Evolutionary conservation across 129 eudicot species (phyloP).

Genomic region (Tanacetum coccineum): DNA sequence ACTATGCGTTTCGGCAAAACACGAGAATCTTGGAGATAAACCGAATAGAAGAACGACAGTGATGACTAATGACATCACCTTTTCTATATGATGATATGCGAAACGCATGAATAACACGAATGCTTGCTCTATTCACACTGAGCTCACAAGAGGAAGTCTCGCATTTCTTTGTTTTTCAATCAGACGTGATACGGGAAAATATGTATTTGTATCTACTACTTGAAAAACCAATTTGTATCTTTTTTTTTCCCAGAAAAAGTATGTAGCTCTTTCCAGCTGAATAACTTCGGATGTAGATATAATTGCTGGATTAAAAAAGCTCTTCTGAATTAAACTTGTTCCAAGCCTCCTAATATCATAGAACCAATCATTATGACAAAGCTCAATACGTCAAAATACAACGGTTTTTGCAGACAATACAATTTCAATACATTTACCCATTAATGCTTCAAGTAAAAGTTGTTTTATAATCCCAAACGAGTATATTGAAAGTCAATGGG

Average conservation of each 20-base stretch:
- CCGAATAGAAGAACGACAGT: background rate
- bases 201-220: conserved; percentile 11
- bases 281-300: conserved; percentile 13
- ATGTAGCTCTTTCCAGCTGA: conserved; percentile 8
- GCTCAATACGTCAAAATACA: conserved; percentile 3
- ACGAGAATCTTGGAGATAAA: background rate
- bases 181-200: background rate
- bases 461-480: no score
- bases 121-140: background rate
- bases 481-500: no score
- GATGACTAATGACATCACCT: conserved; percentile 6
- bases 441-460: no score
- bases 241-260: background rate
- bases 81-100: conserved; percentile 5
- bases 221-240: background rate
- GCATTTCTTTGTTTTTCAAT: conserved; percentile 6
- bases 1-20: conserved; percentile 3
- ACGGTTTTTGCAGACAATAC: background rate
- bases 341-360: conserved; percentile 79
- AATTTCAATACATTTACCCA: no score
- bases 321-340: conserved; percentile 98
- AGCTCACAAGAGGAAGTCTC: background rate
- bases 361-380: background rate
- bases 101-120: no score
- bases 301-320: conserved; percentile 53